Base-by-base conservation (phyloP, 108 stramenopile genomes). In the Epithemia pelagica region DNA sequence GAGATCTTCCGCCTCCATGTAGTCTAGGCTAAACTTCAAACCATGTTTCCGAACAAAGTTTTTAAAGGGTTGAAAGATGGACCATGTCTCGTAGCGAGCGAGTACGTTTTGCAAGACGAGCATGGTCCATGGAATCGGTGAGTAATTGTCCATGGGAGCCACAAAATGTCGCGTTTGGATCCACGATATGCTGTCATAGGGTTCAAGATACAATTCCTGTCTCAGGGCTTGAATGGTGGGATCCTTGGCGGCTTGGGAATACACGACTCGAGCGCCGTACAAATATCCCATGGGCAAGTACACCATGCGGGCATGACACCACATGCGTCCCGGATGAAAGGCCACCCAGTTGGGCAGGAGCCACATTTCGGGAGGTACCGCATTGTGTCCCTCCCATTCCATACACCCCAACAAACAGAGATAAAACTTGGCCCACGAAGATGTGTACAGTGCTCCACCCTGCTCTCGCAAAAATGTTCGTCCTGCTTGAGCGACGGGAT, bases 271-370 rank as follows among this genome's bases (percentile, higher is more conserved):
- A 24, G 78, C 70, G 55, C 95, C 85, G 65, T 95, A 99, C 23
- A 99, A 70, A 67, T 95, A 96, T 46, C 92, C 86, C 97, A 97
- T 97, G 29, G 98, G 97, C 56, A 99, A 73, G 71, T 97, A 98
- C 23, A 99, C 98, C 98, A 99, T 99, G 26, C 98, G 85, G 27
- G 87, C 90, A 72, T 99, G 98, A 70, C 98, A 99, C 98, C 98
- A 99, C 78, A 99, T 82, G 15, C 96, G 78, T 52, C 96, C 94
- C 20, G 98, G 98, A 81, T 98, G 97, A 73, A 99, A 97, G 18
- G 97, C 96, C 71, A 93, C 94, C 97, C 97, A 99, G 52, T 95
- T 83, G 20, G 98, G 98, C 26, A 99, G 83, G 23, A 98, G 74
- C 97, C 97, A 98, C 93, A 98, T 94, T 85, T 99, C 98, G 18